A percentile compares a stretch with the other conserved stretches of the same genome.
phyloP scores from a whole-genome alignment of 2,329 filamentous ascomycete species.

The Neonectria ditissima region DNA sequence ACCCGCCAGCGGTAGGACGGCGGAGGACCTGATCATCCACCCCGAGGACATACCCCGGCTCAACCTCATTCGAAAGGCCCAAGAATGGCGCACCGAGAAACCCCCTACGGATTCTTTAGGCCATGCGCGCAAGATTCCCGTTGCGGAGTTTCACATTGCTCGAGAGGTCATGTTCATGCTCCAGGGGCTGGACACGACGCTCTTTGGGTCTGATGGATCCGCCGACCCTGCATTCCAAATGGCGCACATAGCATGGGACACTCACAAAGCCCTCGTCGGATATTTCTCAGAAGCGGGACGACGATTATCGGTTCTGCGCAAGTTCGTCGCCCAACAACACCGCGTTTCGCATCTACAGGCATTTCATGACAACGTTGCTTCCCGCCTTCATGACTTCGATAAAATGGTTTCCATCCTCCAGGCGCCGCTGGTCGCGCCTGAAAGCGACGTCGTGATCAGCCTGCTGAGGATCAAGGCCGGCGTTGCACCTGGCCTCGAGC shows the following conservation, averaged over 20 bases:
- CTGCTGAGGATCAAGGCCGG: constrained; percentile 71
- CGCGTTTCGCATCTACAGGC: constrained; percentile 74
- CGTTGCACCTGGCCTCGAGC: constrained; percentile 63
- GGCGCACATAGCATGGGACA: constrained; percentile 61
- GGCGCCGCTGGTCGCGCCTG: constrained; percentile 66
- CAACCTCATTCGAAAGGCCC: constrained; percentile 47
- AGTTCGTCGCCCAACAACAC: constrained; percentile 58
- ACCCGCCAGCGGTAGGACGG: constrained; percentile 38
- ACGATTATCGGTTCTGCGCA: constrained; percentile 59
- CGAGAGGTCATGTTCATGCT: constrained; percentile 90
- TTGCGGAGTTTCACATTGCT: constrained; percentile 79
- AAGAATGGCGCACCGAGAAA: constrained; percentile 51
- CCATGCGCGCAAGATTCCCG: constrained; percentile 54
- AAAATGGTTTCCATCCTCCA: constrained; percentile 69
- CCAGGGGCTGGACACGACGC: constrained; percentile 77
- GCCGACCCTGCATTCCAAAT: constrained; percentile 60
- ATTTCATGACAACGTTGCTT: constrained; percentile 73
- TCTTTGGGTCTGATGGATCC: constrained; percentile 67
- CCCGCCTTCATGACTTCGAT: constrained; percentile 70
- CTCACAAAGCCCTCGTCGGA: constrained; percentile 61
- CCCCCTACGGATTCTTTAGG: constrained; percentile 51
- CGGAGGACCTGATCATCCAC: constrained; percentile 51
- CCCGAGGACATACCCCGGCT: constrained; percentile 49
- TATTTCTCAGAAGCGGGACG: constrained; percentile 61
- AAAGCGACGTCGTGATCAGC: constrained; percentile 71